A percentile compares a stretch with the other conserved stretches of the same genome.
phyloP scores from a whole-genome alignment of 495 filamentous ascomycete species.

The Echria macrotheca region DNA sequence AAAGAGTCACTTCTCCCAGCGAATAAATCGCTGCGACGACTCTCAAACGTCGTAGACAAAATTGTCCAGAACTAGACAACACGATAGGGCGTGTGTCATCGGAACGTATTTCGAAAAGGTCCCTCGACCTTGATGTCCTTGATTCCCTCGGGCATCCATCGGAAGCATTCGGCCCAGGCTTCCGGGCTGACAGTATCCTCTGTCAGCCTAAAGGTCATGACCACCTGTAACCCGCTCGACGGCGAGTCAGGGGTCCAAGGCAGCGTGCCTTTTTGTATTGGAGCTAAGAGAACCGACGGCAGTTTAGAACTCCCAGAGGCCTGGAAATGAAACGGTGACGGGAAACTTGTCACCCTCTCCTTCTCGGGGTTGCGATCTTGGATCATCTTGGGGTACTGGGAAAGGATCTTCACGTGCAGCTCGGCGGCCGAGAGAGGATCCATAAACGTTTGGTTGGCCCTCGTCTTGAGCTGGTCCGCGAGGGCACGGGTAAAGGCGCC shows the following conservation, averaged over 20 bases:
- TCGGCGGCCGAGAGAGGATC: constrained; percentile 41
- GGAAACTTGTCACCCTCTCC: constrained; percentile 35
- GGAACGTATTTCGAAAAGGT: constrained; percentile 41
- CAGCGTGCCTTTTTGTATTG: constrained; percentile 23
- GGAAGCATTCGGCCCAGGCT: constrained; percentile 45
- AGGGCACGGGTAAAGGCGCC: constrained; percentile 41
- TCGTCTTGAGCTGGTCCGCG: constrained; percentile 35
- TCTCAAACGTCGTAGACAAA: too few relatives aligned
- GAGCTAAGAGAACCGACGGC: constrained; percentile 42
- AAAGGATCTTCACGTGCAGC: constrained; percentile 41
- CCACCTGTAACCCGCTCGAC: constrained; percentile 29
- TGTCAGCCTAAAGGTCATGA: constrained; percentile 38
- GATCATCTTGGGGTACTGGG: constrained; percentile 38
- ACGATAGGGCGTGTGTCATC: constrained; percentile 29
- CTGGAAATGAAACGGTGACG: constrained; percentile 43
- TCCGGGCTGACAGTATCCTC: constrained; percentile 37
- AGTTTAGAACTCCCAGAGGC: constrained; percentile 38
- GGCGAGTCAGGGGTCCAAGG: constrained; percentile 23
- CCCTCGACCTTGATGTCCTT: constrained; percentile 42
- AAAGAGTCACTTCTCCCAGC: too few relatives aligned
- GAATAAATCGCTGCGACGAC: too few relatives aligned
- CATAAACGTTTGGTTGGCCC: constrained; percentile 32
- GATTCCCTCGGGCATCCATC: constrained; percentile 46
- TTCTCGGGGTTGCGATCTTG: constrained; percentile 37
- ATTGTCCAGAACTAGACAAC: too few relatives aligned